Conservation (phyloP, 2,329 filamentous ascomycete genomes). For the Scedosporium dehoogii region DNA sequence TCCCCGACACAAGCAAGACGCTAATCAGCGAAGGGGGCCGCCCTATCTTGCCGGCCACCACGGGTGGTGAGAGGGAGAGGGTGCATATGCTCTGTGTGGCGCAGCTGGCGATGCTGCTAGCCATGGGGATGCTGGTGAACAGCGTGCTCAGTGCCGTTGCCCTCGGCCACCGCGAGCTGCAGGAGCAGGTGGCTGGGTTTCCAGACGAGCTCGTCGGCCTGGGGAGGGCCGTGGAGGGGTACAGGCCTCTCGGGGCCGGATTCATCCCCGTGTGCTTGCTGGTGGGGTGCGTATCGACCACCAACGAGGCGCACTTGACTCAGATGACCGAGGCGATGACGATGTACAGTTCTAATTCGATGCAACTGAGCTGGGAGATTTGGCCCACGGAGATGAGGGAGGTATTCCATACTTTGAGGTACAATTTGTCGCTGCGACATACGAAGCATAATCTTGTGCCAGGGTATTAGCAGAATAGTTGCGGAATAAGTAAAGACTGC, state of each 20-base stretch:
- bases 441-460: not conserved
- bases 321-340: not conserved
- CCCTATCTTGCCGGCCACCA: not conserved
- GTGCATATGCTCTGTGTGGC: conserved; percentile 7
- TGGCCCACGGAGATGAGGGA: not conserved
- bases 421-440: not conserved
- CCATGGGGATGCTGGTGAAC: conserved; percentile 15
- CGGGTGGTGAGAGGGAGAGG: not conserved
- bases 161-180: conserved; percentile 8
- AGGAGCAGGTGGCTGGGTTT: conserved; percentile 11
- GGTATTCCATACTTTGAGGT: not conserved
- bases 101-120: conserved; percentile 13
- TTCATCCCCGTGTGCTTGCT: conserved; percentile 17
- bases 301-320: conserved; percentile 14
- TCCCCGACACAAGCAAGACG: conserved; percentile 3
- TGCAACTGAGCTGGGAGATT: not conserved
- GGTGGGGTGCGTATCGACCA: conserved; percentile 16
- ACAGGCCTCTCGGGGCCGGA: conserved; percentile 18
- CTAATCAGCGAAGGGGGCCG: conserved; percentile 2
- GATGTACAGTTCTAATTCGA: not conserved
- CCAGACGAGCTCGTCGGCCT: conserved; percentile 16
- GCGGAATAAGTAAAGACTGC: not conserved
- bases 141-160: conserved; percentile 15
- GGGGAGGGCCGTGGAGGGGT: conserved; percentile 12
- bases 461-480: not conserved